Base-by-base conservation (phyloP, 768 basidiomycete species). In the Xerocomellus intermedius region DNA sequence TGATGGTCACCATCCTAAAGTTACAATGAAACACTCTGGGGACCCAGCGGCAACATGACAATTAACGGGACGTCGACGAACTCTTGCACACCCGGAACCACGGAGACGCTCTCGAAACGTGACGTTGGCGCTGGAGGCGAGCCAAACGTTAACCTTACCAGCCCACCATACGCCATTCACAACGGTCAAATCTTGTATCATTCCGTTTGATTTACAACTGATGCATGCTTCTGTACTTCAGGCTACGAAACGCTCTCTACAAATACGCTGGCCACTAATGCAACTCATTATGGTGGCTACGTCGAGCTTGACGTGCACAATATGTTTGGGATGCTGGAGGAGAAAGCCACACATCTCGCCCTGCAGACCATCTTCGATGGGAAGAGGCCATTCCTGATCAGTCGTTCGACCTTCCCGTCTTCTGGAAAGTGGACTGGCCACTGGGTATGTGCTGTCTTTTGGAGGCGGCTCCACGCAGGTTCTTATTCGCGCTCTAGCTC, bases 41-140 rank as follows among this genome's bases (percentile, higher is more conserved):
- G 87, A 14, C 80, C 82, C 0, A 87, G 86, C 57, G 88, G 88
- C 5, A 91, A 90, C 62, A 81, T 90, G 66, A 87, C 85, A 13
- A 77, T 89, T 57, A 84, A 86, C 50, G 86, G 86, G 7, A 80
- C 74, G 3, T 70, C 79, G 39, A 89, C 87, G 6, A 85, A 79
- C 57, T 69, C 61, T 12, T 73, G 74, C 26, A 51, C 52, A 33
- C 50, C 54, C 58, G 57, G 32, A 13, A 67, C 26, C 41, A 54
- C 17, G 8, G 38, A 50, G 9, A 16, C 37, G 6, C 52, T 80
- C 24, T 55, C 57, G 4, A 79, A 67, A 63, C 77, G 82, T 14
- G 81, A 78, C 1, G 47, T 83, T 42, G 83, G 82, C 5, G 81
- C 80, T 4, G 81, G 77, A 22, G 73, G 72, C 39, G 72, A 83